Evolutionary conservation across 164 flowering plant species (phyloP), one percentile per base, ranked within the genome.

Genomic region (Chloranthus sessilifolius): DNA sequence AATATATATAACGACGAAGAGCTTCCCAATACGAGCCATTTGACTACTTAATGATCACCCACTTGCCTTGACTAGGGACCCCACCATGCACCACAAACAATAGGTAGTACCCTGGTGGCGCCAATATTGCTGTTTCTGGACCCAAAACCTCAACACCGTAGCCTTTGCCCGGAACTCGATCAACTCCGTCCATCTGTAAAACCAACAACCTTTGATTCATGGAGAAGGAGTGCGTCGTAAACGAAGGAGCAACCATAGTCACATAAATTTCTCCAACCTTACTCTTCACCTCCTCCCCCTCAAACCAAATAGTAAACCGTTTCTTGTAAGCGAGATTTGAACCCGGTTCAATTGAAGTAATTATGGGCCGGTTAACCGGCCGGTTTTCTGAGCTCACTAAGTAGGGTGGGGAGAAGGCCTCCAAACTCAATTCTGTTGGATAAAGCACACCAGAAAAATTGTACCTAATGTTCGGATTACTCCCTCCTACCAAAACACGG

Each of bases 171-270:
- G 64, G 36, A 8, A 43, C 20, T 15, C 20, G 25, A 0, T 1
- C 6, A 20, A 53, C 47, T 3, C n/a, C 40, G 1, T 16, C 59
- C 0, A 26, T 16, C 0, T 40, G 53, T 36, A 84, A 33, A 7
- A 70, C 67, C 52, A 79, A 23, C 45, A 77, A 7, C 59, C 83
- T 66, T 50, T 79, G 83, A 30, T 71, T 77, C 85, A 76, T 74
- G 11, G 79, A 46, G 42, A 61, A 60, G 0, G 84, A 74, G 45
- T 83, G 90, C 1, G 87, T 79, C 0, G 77, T 72, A 43, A 81
- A 81, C 5, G 86, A 60, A 0, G 88, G 86, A 0, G 86, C 79
- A 34, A 71, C 69, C 83, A 82, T 65, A 12, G 82, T 81, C n/a
- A 84, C 72, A 5, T 19, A 25, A 12, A 66, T 22, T 41, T 22